phyloP scores from a whole-genome alignment of 2,329 filamentous ascomycete species.

The Apiospora malaysiana region DNA sequence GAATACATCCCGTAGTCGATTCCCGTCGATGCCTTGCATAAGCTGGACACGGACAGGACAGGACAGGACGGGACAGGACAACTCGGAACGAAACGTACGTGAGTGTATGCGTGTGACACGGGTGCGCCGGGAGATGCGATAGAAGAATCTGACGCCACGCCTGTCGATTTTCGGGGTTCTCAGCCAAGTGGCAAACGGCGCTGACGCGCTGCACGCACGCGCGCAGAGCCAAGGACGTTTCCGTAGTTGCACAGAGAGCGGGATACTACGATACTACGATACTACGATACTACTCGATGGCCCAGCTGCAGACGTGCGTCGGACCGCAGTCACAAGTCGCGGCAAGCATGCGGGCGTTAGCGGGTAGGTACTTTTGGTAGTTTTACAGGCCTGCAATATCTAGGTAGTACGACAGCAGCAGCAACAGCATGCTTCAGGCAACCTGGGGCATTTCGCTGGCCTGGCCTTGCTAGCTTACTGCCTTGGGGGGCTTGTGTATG shows the following conservation, averaged over 20 bases:
- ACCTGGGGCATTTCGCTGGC: neutral
- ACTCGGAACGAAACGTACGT: too few species aligned
- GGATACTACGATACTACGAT: slow-evolving; percentile 22
- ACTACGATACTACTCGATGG: slow-evolving; percentile 19
- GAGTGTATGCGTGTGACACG: neutral
- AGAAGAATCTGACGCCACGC: slow-evolving; percentile 7
- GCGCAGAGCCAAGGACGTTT: slow-evolving; percentile 1
- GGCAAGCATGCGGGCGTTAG: slow-evolving; percentile 19
- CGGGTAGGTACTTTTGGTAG: slow-evolving; percentile 15
- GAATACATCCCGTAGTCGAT: slow-evolving; percentile 5
- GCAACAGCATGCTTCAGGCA: neutral
- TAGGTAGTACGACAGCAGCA: neutral
- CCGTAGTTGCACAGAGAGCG: slow-evolving; percentile 17
- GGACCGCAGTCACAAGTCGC: slow-evolving; percentile 21
- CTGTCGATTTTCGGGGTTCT: neutral
- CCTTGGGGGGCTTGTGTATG: slow-evolving; percentile 19
- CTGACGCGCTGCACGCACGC: neutral
- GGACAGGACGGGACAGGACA: neutral
- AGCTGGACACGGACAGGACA: neutral
- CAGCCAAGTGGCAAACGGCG: neutral
- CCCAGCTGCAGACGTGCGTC: slow-evolving; percentile 18
- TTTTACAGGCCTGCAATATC: neutral
- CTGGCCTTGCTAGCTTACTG: neutral
- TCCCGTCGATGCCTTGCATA: neutral
- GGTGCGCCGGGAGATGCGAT: slow-evolving; percentile 3